These are phyloP conservation scores for Reutealis trisperma DNA, from an alignment of 345 rosid species.

Conservation along the genomic window DNA sequence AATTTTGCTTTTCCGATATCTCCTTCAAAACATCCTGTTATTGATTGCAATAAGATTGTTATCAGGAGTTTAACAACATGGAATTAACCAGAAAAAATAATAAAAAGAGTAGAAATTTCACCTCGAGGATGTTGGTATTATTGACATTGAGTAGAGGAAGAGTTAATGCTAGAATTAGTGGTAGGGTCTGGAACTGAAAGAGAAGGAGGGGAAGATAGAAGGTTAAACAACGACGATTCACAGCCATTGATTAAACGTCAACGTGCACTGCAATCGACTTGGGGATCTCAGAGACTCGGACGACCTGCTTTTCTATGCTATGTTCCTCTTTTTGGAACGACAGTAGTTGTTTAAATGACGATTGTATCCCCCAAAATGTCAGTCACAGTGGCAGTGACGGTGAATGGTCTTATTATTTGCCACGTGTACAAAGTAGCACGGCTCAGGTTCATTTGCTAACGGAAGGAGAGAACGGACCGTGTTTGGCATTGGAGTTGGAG, in stretches of 20 bases:
- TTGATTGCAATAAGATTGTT: background rate
- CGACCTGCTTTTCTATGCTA: too few relatives aligned
- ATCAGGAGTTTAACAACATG: background rate
- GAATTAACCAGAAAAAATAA: background rate
- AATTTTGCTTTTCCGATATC: conserved; percentile 53
- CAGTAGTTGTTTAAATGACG: background rate
- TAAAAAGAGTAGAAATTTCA: background rate
- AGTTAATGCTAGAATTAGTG: background rate
- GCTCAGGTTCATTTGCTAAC: too few relatives aligned
- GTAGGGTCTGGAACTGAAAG: background rate
- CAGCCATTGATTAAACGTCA: background rate
- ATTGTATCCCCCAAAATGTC: background rate
- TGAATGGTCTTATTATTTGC: background rate
- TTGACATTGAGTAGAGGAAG: background rate
- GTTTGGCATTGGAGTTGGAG: too few relatives aligned
- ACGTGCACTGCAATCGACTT: background rate
- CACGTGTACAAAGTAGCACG: background rate
- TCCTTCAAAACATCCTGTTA: conserved; percentile 66
- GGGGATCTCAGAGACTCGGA: background rate
- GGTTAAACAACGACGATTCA: conserved; percentile 4
- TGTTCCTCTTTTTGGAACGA: background rate
- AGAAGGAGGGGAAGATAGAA: background rate
- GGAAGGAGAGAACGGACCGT: too few relatives aligned
- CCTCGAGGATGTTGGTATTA: conserved; percentile 9
- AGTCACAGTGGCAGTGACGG: background rate